Base-by-base conservation (phyloP, 225 moss, liverwort and hornwort species). In the Marchantia polymorpha region DNA sequence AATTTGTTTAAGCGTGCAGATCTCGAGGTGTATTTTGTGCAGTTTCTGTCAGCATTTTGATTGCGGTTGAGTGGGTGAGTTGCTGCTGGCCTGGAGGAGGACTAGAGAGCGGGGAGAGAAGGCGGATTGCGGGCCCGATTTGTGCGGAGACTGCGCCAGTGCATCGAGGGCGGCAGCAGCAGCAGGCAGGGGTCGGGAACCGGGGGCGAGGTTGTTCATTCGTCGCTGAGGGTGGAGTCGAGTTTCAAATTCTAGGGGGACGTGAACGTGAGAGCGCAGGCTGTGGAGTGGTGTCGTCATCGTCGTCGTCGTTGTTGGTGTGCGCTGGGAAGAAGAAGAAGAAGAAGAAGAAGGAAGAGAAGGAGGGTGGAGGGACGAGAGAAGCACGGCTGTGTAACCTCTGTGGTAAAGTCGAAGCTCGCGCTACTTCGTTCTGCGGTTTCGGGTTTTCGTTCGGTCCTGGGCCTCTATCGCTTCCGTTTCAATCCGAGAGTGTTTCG, bases 41-140 rank as follows among this genome's bases (percentile, higher is more conserved):
- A 61, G 76, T 47, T 76, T 76, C 76, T 76, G 76, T 76, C 76
- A 76, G 76, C 60, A 63, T 63, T 76, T 76, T 55, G 76, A 76
- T 76, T 60, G 60, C 61, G 76, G 61, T 76, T 47, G 76, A 60
- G 76, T 76, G 76, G 61, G 63, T 47, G 76, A 60, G 76, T 76
- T 10, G 76, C 19, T 53, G 74, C 19, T 53, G 74, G 23, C 16
- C 54, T 26, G 52, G 53, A 49, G 74, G 26, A 22, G 53, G 12
- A 53, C 0, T 15, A 15, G 59, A 47, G 59, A 22, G 52, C 20
- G 12, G 60, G 25, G 76, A 7, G 10, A 59, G 46, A 30, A 63
- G 12, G 31, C 29, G 69, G 69, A 69, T 69, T 69, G 16, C 12
- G 69, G 47, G 48, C 22, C 56, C 60, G 76, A 46, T 61, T 61